phyloP scores from a whole-genome alignment of 805 yeast genomes.

The Metschnikowia lunata region DNA sequence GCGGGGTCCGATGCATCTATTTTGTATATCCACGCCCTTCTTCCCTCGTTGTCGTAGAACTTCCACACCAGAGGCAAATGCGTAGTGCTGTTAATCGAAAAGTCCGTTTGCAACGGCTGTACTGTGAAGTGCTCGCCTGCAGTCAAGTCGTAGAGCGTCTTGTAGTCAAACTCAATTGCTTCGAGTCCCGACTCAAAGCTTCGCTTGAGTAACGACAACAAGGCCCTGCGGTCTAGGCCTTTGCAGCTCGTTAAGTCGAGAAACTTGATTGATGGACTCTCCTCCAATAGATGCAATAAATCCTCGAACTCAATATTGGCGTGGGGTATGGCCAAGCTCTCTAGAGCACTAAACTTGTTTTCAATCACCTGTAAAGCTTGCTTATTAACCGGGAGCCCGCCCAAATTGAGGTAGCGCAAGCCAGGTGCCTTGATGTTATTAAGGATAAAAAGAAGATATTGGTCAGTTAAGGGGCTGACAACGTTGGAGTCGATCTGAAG shows the following conservation, averaged over 20 bases:
- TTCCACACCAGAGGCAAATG: conserved; percentile 42
- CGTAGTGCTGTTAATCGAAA: conserved; percentile 20
- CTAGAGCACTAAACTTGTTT: conserved; percentile 35
- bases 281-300: conserved; percentile 30
- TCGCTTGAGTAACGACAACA: conserved; percentile 26
- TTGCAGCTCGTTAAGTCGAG: conserved; percentile 67
- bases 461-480: conserved; percentile 52
- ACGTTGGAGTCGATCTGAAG: conserved; percentile 61
- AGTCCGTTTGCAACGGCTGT: conserved; percentile 27
- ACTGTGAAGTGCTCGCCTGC: conserved; percentile 32
- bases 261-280: conserved; percentile 40
- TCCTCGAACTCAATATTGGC: conserved; percentile 35
- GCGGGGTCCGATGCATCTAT: conserved; percentile 29
- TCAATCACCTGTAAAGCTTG: conserved; percentile 36
- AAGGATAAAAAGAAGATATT: conserved; percentile 44
- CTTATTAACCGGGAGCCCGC: conserved; percentile 56
- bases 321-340: conserved; percentile 42
- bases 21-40: conserved; percentile 78
- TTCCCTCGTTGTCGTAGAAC: conserved; percentile 57
- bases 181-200: conserved; percentile 33
- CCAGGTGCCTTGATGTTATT: conserved; percentile 42
- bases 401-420: conserved; percentile 52
- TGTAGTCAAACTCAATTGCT: conserved; percentile 66
- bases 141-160: conserved; percentile 47
- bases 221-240: conserved; percentile 54